Conservation (phyloP, 1,139 yeast species). For the Pichia cactophila region DNA sequence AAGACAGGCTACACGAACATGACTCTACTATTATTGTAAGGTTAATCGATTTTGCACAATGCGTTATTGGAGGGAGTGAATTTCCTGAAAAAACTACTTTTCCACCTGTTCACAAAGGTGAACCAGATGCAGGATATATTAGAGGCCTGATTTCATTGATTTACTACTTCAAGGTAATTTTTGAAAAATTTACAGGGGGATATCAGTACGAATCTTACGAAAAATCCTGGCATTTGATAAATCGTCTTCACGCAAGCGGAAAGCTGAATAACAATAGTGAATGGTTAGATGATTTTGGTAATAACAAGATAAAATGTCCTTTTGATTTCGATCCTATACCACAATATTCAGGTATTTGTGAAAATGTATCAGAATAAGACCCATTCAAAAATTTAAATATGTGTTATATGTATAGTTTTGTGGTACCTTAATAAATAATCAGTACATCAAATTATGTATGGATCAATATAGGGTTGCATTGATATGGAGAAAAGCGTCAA, state of each 20-base stretch:
- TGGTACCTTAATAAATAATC: background rate
- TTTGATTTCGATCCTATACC: constrained; percentile 21
- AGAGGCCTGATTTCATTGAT: constrained; percentile 69
- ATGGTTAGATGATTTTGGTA: constrained; percentile 46
- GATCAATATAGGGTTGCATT: constrained; percentile 12
- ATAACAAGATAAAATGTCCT: constrained; percentile 26
- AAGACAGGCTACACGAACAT: constrained; percentile 20
- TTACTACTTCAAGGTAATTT: constrained; percentile 51
- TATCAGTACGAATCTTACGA: constrained; percentile 19
- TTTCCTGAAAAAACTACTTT: constrained; percentile 35
- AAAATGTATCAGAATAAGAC: constrained; percentile 25
- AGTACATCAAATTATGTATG: constrained; percentile 4
- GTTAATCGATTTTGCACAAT: constrained; percentile 92
- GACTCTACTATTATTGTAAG: constrained; percentile 39
- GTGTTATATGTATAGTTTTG: background rate
- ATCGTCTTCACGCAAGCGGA: constrained; percentile 24
- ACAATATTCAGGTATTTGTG: constrained; percentile 18
- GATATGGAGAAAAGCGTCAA: constrained; percentile 5
- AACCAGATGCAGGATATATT: constrained; percentile 76
- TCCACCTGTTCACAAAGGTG: constrained; percentile 62
- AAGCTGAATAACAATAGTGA: constrained; percentile 28
- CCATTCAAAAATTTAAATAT: background rate
- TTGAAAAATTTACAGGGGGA: constrained; percentile 38
- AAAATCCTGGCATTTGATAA: constrained; percentile 25
- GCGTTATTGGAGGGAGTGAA: constrained; percentile 64